A percentile compares a stretch with the other conserved stretches of the same genome.
phyloP scores from a whole-genome alignment of 148 eudicot genomes.

The Vaccinium myrtillus region DNA sequence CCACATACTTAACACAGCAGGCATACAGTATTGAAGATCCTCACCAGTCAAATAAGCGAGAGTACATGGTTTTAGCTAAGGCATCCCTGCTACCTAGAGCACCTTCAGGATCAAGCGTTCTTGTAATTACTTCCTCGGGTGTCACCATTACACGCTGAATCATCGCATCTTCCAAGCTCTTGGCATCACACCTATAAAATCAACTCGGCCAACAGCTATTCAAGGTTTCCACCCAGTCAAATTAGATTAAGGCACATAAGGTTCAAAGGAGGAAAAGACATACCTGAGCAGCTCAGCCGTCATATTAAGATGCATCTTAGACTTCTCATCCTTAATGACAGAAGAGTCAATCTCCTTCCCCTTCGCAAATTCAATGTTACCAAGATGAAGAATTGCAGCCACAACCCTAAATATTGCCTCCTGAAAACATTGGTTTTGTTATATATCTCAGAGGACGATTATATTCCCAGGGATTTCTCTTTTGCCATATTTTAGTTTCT shows the following conservation, averaged over 20 bases:
- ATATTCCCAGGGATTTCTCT: neutral
- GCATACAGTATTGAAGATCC: neutral
- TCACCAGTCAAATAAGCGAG: slow-evolving; percentile 98
- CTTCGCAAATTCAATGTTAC: slow-evolving; percentile 88
- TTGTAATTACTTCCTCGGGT: slow-evolving; percentile 94
- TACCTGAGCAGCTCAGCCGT: slow-evolving; percentile 87
- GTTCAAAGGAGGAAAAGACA: slow-evolving; percentile 19
- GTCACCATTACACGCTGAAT: slow-evolving; percentile 97
- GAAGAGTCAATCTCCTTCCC: slow-evolving; percentile 92
- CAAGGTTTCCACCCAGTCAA: neutral
- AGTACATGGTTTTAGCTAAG: slow-evolving; percentile 89
- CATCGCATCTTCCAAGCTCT: slow-evolving; percentile 88
- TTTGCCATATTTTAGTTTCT: neutral
- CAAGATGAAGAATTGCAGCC: slow-evolving; percentile 94
- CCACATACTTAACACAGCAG: neutral
- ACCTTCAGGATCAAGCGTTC: slow-evolving; percentile 85
- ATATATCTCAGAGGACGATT: slow-evolving; percentile 5
- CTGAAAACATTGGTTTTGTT: slow-evolving; percentile 36
- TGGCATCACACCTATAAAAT: slow-evolving; percentile 74
- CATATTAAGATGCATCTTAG: slow-evolving; percentile 78
- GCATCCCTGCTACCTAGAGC: slow-evolving; percentile 91
- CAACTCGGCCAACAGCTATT: slow-evolving; percentile 15
- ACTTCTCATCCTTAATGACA: slow-evolving; percentile 79
- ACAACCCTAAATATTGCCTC: slow-evolving; percentile 96
- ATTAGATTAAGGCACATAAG: neutral